phyloP scores from a whole-genome alignment of 192 early-diverging fungal species.

The Backusella macrospora region DNA sequence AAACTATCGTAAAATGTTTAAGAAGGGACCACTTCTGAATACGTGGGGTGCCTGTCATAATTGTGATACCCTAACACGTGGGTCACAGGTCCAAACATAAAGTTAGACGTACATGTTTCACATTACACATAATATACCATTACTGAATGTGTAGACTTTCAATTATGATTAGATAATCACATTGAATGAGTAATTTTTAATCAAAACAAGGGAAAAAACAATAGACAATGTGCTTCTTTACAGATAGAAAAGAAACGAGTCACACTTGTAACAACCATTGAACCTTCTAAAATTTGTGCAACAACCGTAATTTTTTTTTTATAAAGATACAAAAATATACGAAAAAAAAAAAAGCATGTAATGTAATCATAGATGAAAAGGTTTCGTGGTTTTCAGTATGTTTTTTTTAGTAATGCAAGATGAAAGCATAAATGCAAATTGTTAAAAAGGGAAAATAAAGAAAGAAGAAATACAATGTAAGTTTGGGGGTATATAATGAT shows the following conservation, averaged over 20 bases:
- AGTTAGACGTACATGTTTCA: neutral
- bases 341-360: neutral
- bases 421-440: conserved; percentile 20
- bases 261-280: neutral
- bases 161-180: neutral
- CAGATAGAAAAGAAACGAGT: neutral
- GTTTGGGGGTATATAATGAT: conserved; percentile 1
- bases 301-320: neutral
- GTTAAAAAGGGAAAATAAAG: neutral
- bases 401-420: conserved; percentile 13
- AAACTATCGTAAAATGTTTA: neutral
- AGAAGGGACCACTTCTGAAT: neutral
- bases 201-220: neutral
- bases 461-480: neutral
- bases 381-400: conserved; percentile 1
- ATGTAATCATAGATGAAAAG: neutral
- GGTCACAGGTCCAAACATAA: conserved; percentile 5
- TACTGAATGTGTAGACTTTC: neutral
- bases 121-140: neutral
- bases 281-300: conserved; percentile 8
- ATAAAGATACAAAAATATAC: conserved; percentile 4
- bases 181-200: neutral
- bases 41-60: neutral
- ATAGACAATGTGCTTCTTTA: neutral
- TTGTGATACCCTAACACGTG: neutral